These are phyloP conservation scores for Brassica nigra DNA, from an alignment of 345 rosid species.

Conservation along the genomic window DNA sequence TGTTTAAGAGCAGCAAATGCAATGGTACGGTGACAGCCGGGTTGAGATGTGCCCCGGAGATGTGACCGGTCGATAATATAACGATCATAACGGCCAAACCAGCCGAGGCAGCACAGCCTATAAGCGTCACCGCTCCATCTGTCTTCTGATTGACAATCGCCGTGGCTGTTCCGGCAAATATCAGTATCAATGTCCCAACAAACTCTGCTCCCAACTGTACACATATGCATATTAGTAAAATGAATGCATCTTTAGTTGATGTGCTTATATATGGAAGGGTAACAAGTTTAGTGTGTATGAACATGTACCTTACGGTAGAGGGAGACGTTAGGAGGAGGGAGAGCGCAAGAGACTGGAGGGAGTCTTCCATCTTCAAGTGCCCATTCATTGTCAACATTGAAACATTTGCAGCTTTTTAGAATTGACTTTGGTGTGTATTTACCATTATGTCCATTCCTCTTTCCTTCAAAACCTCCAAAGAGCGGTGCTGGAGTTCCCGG, in stretches of 20 bases:
- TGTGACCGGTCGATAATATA: slow-evolving; percentile 77
- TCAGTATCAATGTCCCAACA: slow-evolving; percentile 73
- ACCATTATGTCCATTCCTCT: slow-evolving; percentile 38
- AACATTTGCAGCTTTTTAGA: slow-evolving; percentile 62
- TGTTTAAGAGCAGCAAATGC: slow-evolving; percentile 75
- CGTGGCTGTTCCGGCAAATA: slow-evolving; percentile 76
- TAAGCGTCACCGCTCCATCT: slow-evolving; percentile 66
- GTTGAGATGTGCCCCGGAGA: slow-evolving; percentile 92
- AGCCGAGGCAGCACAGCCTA: slow-evolving; percentile 67
- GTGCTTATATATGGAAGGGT: not conserved
- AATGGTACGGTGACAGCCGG: slow-evolving; percentile 75
- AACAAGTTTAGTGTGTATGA: not conserved
- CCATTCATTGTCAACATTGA: slow-evolving; percentile 67
- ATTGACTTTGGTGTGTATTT: slow-evolving; percentile 56
- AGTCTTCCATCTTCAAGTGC: slow-evolving; percentile 68
- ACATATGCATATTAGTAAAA: not conserved
- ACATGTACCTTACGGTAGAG: slow-evolving; percentile 67
- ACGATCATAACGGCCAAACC: slow-evolving; percentile 86
- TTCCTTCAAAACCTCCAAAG: slow-evolving; percentile 47
- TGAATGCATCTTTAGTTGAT: not conserved
- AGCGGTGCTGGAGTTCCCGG: slow-evolving; percentile 65
- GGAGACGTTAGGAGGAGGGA: slow-evolving; percentile 66
- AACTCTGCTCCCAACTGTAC: slow-evolving; percentile 89
- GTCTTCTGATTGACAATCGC: slow-evolving; percentile 88
- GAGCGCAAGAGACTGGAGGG: slow-evolving; percentile 67